Evolutionary conservation across 2,329 filamentous ascomycete genomes (phyloP), one percentile per base, ranked within the genome.

Genomic region (Microsporum audouinii): DNA sequence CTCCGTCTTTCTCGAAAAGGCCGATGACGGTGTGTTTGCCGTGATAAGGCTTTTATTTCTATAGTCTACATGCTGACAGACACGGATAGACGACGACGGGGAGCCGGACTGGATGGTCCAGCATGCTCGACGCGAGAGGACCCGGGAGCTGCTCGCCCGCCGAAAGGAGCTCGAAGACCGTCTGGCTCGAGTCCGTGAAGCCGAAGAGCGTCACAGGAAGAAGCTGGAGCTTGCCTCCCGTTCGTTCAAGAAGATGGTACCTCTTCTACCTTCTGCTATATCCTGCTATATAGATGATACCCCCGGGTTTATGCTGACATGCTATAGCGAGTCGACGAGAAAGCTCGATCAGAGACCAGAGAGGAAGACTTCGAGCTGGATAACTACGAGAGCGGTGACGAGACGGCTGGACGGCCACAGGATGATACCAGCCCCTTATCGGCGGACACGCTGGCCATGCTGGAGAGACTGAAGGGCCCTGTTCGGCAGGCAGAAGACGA

Each of bases 21-120:
- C 81, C 78, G 61, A 78, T 71, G 31, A 41, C n/a, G 27, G 23
- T 47, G 23, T 36, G 27, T 51, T 31, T 23, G 17, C 17, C 17
- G 17, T 23, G 17, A 23, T 23, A 23, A 23, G 17, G 17, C 17
- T 23, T 23, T 23, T 23, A 23, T 23, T 23, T 23, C 17, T 23
- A 23, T 23, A 23, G 17, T 23, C 5, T 31, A 39, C 53, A 59
- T 47, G 60, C 36, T 12, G 10, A 33, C 53, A 10, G 56, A 12
- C n/a, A 43, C 29, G 55, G n/a, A 7, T 57, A 57, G 62, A 57
- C 58, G 87, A 57, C 59, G 78, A 84, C 61, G 87, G 88, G 66
- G 90, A 95, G 68, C 90, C 90, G 0, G 83, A 85, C 1, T 96
- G 91, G 91, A 86, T 96, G 67, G 72, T 90, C 2, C 86, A 95